Percentiles rank a stretch among this genome's conserved stretches.
Evolutionary conservation across 2,329 filamentous ascomycete genomes (phyloP).

Genomic region (Cladorrhinum sp.): DNA sequence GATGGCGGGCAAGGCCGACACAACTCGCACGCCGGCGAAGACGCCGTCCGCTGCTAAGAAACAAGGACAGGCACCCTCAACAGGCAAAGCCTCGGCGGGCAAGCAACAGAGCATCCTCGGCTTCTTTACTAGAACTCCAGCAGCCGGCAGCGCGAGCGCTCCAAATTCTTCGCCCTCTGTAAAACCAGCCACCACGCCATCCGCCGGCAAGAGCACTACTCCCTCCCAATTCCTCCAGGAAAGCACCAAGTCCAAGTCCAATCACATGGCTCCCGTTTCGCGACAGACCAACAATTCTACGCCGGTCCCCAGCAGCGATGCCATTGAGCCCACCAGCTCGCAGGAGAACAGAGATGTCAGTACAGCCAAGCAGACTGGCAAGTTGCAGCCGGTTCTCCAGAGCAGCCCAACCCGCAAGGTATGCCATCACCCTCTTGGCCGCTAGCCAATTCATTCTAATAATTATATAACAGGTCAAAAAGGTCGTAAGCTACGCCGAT

Average conservation of each 20-base stretch:
- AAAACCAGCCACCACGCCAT: constrained; percentile 26
- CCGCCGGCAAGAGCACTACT: constrained; percentile 28
- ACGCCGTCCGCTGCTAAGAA: constrained; percentile 38
- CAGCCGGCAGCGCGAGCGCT: constrained; percentile 37
- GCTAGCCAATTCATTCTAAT: not conserved
- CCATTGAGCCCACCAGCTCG: constrained; percentile 62
- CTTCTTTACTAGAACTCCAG: constrained; percentile 68
- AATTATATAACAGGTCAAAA: constrained; percentile 43
- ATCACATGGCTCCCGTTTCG: constrained; percentile 37
- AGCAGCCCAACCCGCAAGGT: constrained; percentile 83
- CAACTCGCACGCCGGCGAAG: constrained; percentile 38
- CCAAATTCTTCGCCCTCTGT: constrained; percentile 29
- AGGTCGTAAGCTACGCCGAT: constrained; percentile 75
- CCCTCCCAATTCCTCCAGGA: constrained; percentile 43
- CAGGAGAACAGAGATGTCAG: constrained; percentile 62
- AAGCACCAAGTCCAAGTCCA: constrained; percentile 48
- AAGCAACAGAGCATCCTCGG: constrained; percentile 73
- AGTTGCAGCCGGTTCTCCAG: constrained; percentile 41
- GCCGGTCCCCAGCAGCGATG: constrained; percentile 79
- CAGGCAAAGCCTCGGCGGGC: constrained; percentile 43
- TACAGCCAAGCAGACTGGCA: constrained; percentile 26
- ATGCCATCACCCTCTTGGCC: constrained; percentile 26
- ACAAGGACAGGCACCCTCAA: constrained; percentile 44
- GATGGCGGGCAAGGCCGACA: constrained; percentile 31
- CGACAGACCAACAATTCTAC: constrained; percentile 53